Percentiles rank a stretch among this genome's conserved stretches.
Evolutionary conservation across 108 stramenopile genomes (phyloP).

Genomic region (Licmophora abbreviata): DNA sequence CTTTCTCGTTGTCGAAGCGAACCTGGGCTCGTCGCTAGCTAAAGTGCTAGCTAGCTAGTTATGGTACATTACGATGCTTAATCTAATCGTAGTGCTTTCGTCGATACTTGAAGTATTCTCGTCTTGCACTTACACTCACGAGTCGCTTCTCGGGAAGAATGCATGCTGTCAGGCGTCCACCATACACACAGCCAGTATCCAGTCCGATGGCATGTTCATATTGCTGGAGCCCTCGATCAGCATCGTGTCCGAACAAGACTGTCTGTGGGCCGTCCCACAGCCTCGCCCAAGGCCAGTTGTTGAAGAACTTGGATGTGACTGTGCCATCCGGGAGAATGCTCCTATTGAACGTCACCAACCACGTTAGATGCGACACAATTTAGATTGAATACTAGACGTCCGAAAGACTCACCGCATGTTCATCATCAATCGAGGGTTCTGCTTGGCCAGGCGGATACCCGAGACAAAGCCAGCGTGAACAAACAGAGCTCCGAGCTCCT

Average conservation of each 20-base stretch:
- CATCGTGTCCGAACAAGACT: slow-evolving; percentile 93
- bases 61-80: no score
- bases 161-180: slow-evolving; percentile 86
- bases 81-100: slow-evolving; percentile 77
- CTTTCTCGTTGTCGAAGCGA: no score
- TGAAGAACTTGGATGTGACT: slow-evolving; percentile 88
- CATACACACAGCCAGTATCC: slow-evolving; percentile 95
- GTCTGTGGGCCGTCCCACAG: slow-evolving; percentile 93
- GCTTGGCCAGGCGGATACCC: slow-evolving; percentile 62
- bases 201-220: slow-evolving; percentile 88
- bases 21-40: no score
- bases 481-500: slow-evolving; percentile 77
- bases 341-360: no score
- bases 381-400: slow-evolving; percentile 10
- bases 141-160: slow-evolving; percentile 86
- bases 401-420: slow-evolving; percentile 32
- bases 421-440: slow-evolving; percentile 50
- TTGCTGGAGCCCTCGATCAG: slow-evolving; percentile 86
- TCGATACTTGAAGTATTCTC: slow-evolving; percentile 82
- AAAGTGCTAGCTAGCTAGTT: no score
- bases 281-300: slow-evolving; percentile 87
- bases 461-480: slow-evolving; percentile 93
- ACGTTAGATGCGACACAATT: no score
- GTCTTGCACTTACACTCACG: slow-evolving; percentile 70
- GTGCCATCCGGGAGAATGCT: slow-evolving; percentile 76